phyloP scores from a whole-genome alignment of 2,329 filamentous ascomycete genomes.

The Fusarium sacchari region DNA sequence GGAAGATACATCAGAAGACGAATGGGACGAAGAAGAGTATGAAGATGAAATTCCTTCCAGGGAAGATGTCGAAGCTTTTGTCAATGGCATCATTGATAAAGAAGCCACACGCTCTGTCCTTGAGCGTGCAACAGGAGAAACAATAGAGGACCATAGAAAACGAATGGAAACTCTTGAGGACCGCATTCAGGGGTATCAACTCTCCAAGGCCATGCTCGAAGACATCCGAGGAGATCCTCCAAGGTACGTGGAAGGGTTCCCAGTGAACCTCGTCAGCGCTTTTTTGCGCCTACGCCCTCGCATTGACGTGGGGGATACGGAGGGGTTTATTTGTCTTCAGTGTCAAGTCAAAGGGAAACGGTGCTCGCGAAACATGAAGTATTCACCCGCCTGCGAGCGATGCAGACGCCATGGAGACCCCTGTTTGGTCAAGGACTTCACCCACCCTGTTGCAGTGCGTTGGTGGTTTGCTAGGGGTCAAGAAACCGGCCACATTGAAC shows the following conservation, averaged over 20 bases:
- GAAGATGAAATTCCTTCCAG: not conserved
- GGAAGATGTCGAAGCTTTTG: slow-evolving; percentile 16
- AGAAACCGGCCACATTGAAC: not conserved
- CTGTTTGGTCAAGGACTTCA: slow-evolving; percentile 52
- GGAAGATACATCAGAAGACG: not conserved
- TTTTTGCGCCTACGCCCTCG: slow-evolving; percentile 30
- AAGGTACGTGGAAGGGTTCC: slow-evolving; percentile 46
- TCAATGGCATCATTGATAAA: slow-evolving; percentile 11
- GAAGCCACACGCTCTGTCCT: slow-evolving; percentile 7
- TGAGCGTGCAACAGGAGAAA: slow-evolving; percentile 1
- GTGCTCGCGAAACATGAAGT: slow-evolving; percentile 39
- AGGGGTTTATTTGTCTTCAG: slow-evolving; percentile 33
- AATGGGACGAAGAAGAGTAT: not conserved
- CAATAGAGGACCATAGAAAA: not conserved
- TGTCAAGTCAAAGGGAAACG: slow-evolving; percentile 35
- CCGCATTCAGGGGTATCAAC: slow-evolving; percentile 10
- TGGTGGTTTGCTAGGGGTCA: slow-evolving; percentile 6
- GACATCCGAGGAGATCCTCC: slow-evolving; percentile 6
- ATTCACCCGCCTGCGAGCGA: slow-evolving; percentile 24
- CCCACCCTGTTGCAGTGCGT: slow-evolving; percentile 60
- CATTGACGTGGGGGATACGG: not conserved
- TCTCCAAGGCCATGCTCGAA: slow-evolving; percentile 1
- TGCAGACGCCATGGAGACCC: slow-evolving; percentile 39
- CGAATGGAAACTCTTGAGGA: slow-evolving; percentile 29
- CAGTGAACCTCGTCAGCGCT: slow-evolving; percentile 27